Evolutionary conservation across 148 eudicot genomes (phyloP), one percentile per base, ranked within the genome.

Genomic region (Silene conica): DNA sequence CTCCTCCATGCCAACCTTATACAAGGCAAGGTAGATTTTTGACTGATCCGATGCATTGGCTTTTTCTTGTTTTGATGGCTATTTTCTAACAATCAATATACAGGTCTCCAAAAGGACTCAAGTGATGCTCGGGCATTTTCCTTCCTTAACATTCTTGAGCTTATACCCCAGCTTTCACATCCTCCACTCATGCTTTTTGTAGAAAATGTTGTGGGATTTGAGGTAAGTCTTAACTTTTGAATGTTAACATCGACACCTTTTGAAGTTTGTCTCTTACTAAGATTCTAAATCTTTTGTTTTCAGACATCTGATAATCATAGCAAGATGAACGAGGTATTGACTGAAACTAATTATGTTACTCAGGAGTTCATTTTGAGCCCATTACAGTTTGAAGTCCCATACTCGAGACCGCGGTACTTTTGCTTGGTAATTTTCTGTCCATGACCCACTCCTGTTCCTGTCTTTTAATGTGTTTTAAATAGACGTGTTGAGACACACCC

Each of bases 121-220:
- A n/a, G n/a, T n/a, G n/a, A 95, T 87, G 96, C 98, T 75, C 87
- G 98, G 70, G 96, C 98, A 73, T 92, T 85, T 81, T 95, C 97
- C 78, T 92, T 95, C 77, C 89, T 95, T 67, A 87, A 81, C 75
- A 92, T 95, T 84, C 96, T 95, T 41, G 97, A 95, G 74, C 89
- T 92, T 22, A 85, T 95, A 80, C 92, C 97, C 63, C 82, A 85
- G 76, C 66, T 84, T 56, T 84, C 84, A 71, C 85, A 83, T 52
- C 90, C 97, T 80, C 98, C 98, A 34, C 82, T 78, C 70, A 86
- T 90, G 93, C n/a, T n/a, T n/a, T n/a, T n/a, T n/a, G n/a, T n/a
- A n/a, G n/a, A n/a, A n/a, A n/a, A n/a, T n/a, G n/a, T 85, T 95
- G 45, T 90, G 92, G 98, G 98, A 55, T 95, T 95, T 72, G 98